Evolutionary conservation across 441 rosid genomes (phyloP), one percentile per base, ranked within the genome.

Genomic region (Croton setiger): DNA sequence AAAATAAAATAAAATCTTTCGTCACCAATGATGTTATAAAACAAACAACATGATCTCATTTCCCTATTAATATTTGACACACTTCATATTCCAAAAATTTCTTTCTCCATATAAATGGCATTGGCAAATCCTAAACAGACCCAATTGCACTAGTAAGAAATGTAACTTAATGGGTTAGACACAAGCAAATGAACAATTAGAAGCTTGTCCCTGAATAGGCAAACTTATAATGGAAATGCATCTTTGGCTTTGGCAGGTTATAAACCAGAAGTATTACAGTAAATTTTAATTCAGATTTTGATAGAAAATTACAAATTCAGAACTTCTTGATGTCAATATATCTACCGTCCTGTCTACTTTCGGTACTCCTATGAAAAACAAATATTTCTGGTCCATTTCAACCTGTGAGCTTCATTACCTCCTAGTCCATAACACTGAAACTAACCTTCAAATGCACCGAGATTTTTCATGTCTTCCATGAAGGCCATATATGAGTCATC

Each of bases 391-490:
- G 61, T 52, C 58, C 21, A 23, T 12, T 20, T 2, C 52, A 55
- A 54, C 58, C 64, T 41, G 54, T 68, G 56, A 47, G 51, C 36
- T 52, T 63, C 14, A 52, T 39, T 69, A 57, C 71, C 33, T 57
- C 7, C 51, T 48, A 33, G 14, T n/a, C 70, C 27, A 47, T 61
- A 66, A 20, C 7, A 21, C 64, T 12, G 44, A 17, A 11, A 55
- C 85, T 79, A 93, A 66, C 88, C 70, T 72, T 94, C 97, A 57
- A 94, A 91, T 0, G 97, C 98, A 44, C 98, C 98, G 4, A 94
- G 96, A 37, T 96, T 96, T 81, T 94, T 91, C 98, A 94, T 94
- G 82, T 94, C 98, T 68, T 94, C 98, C 67, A 94, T 74, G 81
- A 91, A 94, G 64, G 97, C 93, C 36, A 54, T 64, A 73, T 94